A percentile compares a stretch with the other conserved stretches of the same genome.
Evolutionary conservation across 192 early-diverging fungal genomes (phyloP).

Genomic region (Lunasporangiospora selenospora): DNA sequence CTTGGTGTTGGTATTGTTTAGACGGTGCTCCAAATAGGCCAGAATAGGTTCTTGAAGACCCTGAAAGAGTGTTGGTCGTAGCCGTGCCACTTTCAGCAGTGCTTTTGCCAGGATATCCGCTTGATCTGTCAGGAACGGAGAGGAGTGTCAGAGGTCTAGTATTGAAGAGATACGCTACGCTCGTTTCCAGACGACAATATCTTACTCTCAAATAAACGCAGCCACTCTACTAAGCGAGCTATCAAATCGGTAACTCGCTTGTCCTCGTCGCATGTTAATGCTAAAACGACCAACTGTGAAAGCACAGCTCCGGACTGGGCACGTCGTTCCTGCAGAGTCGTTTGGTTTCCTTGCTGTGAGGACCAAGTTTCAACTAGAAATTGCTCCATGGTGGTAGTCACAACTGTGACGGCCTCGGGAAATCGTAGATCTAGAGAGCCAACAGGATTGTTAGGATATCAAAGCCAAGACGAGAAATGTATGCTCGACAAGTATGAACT

Average conservation of each 20-base stretch:
- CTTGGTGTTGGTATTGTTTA: constrained; percentile 5
- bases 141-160: too few relatives aligned
- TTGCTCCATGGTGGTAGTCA: constrained; percentile 23
- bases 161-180: too few relatives aligned
- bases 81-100: constrained; percentile 17
- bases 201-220: too few relatives aligned
- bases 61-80: constrained; percentile 5
- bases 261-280: too few relatives aligned
- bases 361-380: constrained; percentile 19
- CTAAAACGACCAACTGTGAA: constrained; percentile 1
- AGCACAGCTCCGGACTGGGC: constrained; percentile 17
- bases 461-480: too few relatives aligned
- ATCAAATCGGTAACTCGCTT: too few relatives aligned
- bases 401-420: not conserved
- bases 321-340: not conserved
- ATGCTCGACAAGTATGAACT: too few relatives aligned
- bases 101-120: constrained; percentile 27
- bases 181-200: too few relatives aligned
- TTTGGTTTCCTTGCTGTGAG: not conserved
- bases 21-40: constrained; percentile 1
- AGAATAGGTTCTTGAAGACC: constrained; percentile 8
- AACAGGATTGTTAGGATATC: too few relatives aligned
- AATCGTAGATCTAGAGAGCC: constrained; percentile 1
- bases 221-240: too few relatives aligned
- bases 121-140: constrained; percentile 12